Percentiles rank a stretch among this genome's conserved stretches.
Conservation (phyloP, 306 rosid genomes). For the Vigna angularis region DNA sequence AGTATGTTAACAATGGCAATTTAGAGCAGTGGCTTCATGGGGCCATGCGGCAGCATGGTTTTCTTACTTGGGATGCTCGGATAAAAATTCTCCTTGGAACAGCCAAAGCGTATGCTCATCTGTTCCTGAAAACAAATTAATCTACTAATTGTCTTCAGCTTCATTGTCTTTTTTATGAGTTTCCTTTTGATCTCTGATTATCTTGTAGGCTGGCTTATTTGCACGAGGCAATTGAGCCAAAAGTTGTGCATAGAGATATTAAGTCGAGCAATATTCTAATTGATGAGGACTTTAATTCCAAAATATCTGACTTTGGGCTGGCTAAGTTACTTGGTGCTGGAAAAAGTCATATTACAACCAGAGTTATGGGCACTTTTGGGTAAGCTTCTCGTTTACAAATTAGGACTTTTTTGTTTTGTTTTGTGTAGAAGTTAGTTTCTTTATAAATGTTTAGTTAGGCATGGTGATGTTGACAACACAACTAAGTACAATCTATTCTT, state of each 20-base stretch:
- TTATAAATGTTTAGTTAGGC: constrained; percentile 5
- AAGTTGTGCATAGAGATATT: constrained; percentile 50
- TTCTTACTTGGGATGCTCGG: constrained; percentile 85
- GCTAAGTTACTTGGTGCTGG: constrained; percentile 56
- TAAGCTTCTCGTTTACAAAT: constrained; percentile 49
- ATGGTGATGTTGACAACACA: background rate
- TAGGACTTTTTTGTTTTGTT: background rate
- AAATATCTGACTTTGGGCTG: constrained; percentile 46
- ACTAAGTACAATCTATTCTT: background rate
- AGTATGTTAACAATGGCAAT: constrained; percentile 59
- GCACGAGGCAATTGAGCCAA: constrained; percentile 55
- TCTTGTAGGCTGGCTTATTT: constrained; percentile 76
- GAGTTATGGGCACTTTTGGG: constrained; percentile 98
- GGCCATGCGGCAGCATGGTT: constrained; percentile 78
- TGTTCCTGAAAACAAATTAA: background rate
- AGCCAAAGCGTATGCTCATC: constrained; percentile 75
- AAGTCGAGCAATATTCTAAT: constrained; percentile 49
- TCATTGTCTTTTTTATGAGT: background rate
- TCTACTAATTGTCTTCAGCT: constrained; percentile 21
- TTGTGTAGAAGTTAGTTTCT: background rate
- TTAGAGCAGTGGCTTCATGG: constrained; percentile 57
- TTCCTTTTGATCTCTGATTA: constrained; percentile 35
- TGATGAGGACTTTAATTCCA: constrained; percentile 45
- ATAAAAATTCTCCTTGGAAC: constrained; percentile 81
- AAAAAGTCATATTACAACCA: constrained; percentile 82